A percentile compares a stretch with the other conserved stretches of the same genome.
Conservation (phyloP, 768 basidiomycete genomes). For the Fomitopsis serialis region DNA sequence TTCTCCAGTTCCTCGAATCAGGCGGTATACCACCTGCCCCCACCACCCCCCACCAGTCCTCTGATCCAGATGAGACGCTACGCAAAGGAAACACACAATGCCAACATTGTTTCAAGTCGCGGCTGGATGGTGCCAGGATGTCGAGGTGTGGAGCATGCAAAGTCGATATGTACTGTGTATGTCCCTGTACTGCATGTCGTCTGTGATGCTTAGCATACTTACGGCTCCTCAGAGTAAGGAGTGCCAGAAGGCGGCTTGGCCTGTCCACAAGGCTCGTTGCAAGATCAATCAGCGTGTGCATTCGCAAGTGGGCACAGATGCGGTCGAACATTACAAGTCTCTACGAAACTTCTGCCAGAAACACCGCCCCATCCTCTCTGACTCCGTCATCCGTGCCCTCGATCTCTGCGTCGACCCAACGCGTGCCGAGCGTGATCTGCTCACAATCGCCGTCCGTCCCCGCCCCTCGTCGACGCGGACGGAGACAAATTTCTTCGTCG, state of each 20-base stretch:
- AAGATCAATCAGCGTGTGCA: conserved; percentile 7
- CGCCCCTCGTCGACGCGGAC: conserved; percentile 6
- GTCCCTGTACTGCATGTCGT: neutral
- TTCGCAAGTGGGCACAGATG: neutral
- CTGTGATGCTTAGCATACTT: too few relatives aligned
- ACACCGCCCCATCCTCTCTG: conserved; percentile 13
- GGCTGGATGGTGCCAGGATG: conserved; percentile 4
- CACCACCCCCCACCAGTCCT: neutral
- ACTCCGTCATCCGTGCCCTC: conserved; percentile 12
- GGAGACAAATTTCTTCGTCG: conserved; percentile 11
- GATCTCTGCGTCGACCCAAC: conserved; percentile 5
- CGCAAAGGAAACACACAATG: conserved; percentile 9
- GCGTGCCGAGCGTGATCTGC: conserved; percentile 7
- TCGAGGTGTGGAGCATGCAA: conserved; percentile 7
- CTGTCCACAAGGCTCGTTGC: conserved; percentile 13
- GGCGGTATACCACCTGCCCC: neutral
- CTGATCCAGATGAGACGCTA: conserved; percentile 3
- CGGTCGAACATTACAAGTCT: neutral
- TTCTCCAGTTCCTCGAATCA: neutral
- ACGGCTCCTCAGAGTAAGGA: conserved; percentile 9
- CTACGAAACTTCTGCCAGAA: conserved; percentile 16
- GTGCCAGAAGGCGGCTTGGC: conserved; percentile 13
- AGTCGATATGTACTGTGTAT: conserved; percentile 13
- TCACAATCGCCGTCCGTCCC: conserved; percentile 9
- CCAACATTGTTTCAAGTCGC: conserved; percentile 12